Base-by-base conservation (phyloP, 768 basidiomycete species). In the Suillus spraguei region DNA sequence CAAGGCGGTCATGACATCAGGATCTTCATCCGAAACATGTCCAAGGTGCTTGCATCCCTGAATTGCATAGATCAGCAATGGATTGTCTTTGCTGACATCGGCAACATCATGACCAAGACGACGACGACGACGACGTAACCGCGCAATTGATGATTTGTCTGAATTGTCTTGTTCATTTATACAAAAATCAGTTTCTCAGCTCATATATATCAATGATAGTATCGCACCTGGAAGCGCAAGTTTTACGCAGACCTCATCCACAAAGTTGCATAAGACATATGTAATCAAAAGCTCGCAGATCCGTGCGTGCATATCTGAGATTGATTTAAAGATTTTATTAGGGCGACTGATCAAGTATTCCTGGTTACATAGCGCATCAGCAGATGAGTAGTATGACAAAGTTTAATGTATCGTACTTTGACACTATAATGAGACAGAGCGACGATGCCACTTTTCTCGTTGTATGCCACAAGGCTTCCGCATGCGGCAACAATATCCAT, bases 371-470 rank as follows among this genome's bases (percentile, higher is more conserved):
- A 20, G 7, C 17, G 41, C 20, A 42, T 42, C 8, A 42, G 42
- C 8, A 4, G 17, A 20, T 8, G 20, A 42, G 8, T 9, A 42
- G 8, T 1, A 42, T 20, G 17, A 42, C 20, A 2, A 20, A 42
- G 8, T 17, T 20, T 2, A 4, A 42, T 20, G 9, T 1, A 55
- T 32, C 35, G 22, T 65, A 62, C 64, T 36, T 65, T 36, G 16
- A 65, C 61, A 33, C 61, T 59, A 47, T 64, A 62, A 52, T 59
- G 61, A 13, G 61, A 65, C 36, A 65, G 38, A 33, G 33, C 47
- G 7, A 59, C 28, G 5, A 59, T 20, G 0, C 36, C 11, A 0
- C 20, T 47, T 14, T 20, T 4, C 24, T 44, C 46, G 39, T 62
- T n/a, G 11, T 39, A 62, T 14, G 9, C 17, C 60, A 65, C 64